Evolutionary conservation across 306 rosid species (phyloP).

Genomic region (Casuarina cunninghamiana): DNA sequence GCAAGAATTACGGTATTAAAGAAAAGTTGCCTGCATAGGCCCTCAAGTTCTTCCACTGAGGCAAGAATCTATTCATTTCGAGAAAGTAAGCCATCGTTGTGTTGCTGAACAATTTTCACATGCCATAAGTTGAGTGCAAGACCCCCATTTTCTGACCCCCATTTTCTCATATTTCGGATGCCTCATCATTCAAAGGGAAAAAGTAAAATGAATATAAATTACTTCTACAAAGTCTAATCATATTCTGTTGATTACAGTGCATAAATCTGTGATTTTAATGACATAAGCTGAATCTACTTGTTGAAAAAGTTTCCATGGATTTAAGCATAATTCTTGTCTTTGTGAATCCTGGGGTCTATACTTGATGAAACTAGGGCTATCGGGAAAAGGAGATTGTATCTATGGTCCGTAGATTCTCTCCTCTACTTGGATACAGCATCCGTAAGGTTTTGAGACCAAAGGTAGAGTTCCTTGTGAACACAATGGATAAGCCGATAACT

Average conservation of each 20-base stretch:
- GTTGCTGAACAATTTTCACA: too few relatives aligned
- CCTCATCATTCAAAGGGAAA: background rate
- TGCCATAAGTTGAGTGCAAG: too few relatives aligned
- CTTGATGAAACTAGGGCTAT: constrained; percentile 66
- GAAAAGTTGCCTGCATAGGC: too few relatives aligned
- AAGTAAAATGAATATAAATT: constrained; percentile 13
- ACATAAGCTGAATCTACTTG: background rate
- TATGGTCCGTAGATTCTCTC: constrained; percentile 82
- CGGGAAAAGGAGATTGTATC: constrained; percentile 56
- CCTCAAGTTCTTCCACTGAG: background rate
- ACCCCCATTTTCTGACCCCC: too few relatives aligned
- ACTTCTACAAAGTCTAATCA: constrained; percentile 15
- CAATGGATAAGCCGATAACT: constrained; percentile 72
- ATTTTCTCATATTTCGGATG: background rate
- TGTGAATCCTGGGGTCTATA: constrained; percentile 37
- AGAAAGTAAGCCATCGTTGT: too few relatives aligned
- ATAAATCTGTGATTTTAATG: constrained; percentile 8
- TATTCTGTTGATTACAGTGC: constrained; percentile 6
- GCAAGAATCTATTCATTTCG: background rate
- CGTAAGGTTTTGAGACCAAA: constrained; percentile 79
- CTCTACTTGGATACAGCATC: constrained; percentile 78
- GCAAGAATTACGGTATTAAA: too few relatives aligned
- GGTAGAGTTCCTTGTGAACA: constrained; percentile 66
- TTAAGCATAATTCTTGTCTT: constrained; percentile 11
- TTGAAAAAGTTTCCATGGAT: background rate